Percentiles rank a stretch among this genome's conserved stretches.
Evolutionary conservation across 1,139 yeast species (phyloP).

Genomic region (Meyerozyma smithsonii): DNA sequence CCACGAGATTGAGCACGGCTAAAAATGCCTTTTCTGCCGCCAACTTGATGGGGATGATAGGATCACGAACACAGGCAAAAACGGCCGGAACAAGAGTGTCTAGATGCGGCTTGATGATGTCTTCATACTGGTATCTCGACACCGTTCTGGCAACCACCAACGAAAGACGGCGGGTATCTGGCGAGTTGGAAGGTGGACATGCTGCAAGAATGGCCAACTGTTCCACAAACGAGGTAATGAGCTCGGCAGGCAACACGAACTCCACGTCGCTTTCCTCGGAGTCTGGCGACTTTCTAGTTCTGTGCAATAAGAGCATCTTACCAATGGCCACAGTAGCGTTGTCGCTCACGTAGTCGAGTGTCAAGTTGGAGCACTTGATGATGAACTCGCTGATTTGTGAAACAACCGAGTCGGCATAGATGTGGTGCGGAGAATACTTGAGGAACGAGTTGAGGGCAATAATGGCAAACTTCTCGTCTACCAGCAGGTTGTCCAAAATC

Average conservation of each 20-base stretch:
- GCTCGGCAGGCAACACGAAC: constrained; percentile 36
- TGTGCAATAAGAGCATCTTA: constrained; percentile 57
- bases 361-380: constrained; percentile 40
- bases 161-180: constrained; percentile 78
- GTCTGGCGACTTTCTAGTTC: constrained; percentile 38
- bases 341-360: constrained; percentile 59
- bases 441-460: constrained; percentile 76
- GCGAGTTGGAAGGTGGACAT: constrained; percentile 55
- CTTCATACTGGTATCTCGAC: constrained; percentile 54
- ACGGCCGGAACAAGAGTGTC: constrained; percentile 66
- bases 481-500: constrained; percentile 40
- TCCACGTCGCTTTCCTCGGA: constrained; percentile 12
- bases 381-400: constrained; percentile 47
- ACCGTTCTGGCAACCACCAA: constrained; percentile 74
- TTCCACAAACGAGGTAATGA: constrained; percentile 29
- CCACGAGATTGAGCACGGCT: constrained; percentile 66
- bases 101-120: constrained; percentile 46
- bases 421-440: constrained; percentile 65
- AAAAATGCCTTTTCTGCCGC: constrained; percentile 93
- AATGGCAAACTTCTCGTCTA: constrained; percentile 50
- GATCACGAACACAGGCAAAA: constrained; percentile 80
- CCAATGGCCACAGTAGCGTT: constrained; percentile 83
- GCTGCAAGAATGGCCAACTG: constrained; percentile 49
- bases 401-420: constrained; percentile 48
- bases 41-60: constrained; percentile 81